phyloP scores from a whole-genome alignment of 2,329 filamentous ascomycete genomes.

The Beauveria rudraprayagi region DNA sequence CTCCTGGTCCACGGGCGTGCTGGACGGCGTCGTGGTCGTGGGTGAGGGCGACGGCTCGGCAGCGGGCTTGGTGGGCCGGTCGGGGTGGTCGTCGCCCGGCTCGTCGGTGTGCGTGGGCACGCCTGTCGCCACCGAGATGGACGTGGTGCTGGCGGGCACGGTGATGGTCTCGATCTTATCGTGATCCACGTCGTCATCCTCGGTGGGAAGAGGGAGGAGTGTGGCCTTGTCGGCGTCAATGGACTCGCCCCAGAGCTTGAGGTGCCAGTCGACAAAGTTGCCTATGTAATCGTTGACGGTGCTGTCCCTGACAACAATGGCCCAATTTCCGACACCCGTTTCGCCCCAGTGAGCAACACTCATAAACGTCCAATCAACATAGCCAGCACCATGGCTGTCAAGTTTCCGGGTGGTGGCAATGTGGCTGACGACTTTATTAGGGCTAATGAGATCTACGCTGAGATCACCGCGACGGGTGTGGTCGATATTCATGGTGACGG shows the following conservation, averaged over 20 bases:
- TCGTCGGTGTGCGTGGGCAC: constrained; percentile 35
- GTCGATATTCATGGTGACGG: constrained; percentile 92
- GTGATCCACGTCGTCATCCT: constrained; percentile 77
- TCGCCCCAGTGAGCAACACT: constrained; percentile 96
- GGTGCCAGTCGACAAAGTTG: constrained; percentile 80
- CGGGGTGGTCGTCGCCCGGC: constrained; percentile 54
- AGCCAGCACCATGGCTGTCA: constrained; percentile 62
- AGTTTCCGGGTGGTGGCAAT: constrained; percentile 66
- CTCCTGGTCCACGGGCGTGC: constrained; percentile 24
- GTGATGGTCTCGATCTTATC: constrained; percentile 52
- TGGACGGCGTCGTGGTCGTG: constrained; percentile 18
- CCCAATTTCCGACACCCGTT: constrained; percentile 81
- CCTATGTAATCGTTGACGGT: constrained; percentile 68
- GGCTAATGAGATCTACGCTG: constrained; percentile 85
- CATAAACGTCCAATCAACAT: constrained; percentile 98
- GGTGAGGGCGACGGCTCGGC: constrained; percentile 24
- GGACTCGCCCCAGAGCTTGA: constrained; percentile 88
- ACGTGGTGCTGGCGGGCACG: constrained; percentile 18
- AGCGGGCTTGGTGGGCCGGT: constrained; percentile 49
- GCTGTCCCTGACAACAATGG: constrained; percentile 79
- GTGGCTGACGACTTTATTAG: constrained; percentile 72
- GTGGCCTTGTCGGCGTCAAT: constrained; percentile 67
- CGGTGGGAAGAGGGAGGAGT: constrained; percentile 72
- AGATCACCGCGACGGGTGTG: constrained; percentile 84
- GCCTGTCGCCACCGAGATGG: constrained; percentile 43